Evolutionary conservation across 495 filamentous ascomycete genomes (phyloP).

Genomic region (Hypoxylon perforatum): DNA sequence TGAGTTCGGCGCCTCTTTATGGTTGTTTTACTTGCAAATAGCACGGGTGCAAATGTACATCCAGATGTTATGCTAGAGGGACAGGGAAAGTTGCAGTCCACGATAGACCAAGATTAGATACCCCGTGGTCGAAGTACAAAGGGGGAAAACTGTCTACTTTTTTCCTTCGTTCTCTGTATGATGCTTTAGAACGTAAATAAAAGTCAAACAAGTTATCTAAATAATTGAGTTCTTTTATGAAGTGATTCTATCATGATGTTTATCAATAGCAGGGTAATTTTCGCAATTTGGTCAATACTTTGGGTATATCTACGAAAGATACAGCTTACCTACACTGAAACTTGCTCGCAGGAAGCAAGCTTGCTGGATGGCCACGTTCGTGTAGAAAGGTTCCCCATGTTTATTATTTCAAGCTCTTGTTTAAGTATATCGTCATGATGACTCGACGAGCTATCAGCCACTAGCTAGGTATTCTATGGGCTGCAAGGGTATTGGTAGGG

Average conservation of each 20-base stretch:
- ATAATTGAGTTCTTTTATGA: background rate
- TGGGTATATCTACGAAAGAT: no score
- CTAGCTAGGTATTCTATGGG: background rate
- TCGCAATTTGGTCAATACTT: no score
- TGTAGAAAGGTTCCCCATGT: background rate
- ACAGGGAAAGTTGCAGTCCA: slow-evolving; percentile 9
- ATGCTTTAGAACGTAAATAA: slow-evolving; percentile 7
- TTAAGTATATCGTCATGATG: background rate
- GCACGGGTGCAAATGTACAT: background rate
- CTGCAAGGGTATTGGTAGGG: background rate
- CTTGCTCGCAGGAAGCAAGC: no score
- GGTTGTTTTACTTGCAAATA: slow-evolving; percentile 13
- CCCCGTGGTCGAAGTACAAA: slow-evolving; percentile 15
- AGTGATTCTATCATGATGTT: background rate
- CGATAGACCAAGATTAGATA: slow-evolving; percentile 23
- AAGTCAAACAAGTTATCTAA: background rate
- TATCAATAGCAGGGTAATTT: background rate
- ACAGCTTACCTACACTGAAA: no score
- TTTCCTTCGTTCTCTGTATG: slow-evolving; percentile 31
- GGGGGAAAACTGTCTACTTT: slow-evolving; percentile 1
- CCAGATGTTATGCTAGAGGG: slow-evolving; percentile 1
- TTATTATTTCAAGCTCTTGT: background rate
- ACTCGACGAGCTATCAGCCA: background rate
- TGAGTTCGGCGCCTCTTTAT: slow-evolving; percentile 30
- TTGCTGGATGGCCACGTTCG: background rate